phyloP scores from a whole-genome alignment of 2,329 filamentous ascomycete genomes.

The Chlorencoelia australis region DNA sequence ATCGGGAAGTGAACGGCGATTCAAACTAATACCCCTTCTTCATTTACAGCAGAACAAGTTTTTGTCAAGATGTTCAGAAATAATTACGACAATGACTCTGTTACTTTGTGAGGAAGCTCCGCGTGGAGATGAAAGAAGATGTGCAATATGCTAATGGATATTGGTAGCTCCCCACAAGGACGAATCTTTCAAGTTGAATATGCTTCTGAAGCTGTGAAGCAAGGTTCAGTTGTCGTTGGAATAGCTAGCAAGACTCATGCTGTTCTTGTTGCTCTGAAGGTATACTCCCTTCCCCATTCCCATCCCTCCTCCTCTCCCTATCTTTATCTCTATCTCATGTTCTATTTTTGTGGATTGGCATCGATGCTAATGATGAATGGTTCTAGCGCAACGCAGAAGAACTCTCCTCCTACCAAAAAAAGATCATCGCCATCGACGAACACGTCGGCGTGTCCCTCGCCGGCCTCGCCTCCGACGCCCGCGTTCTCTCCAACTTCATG shows the following conservation, averaged over 20 bases:
- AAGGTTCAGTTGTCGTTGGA: slow-evolving; percentile 94
- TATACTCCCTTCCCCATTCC: slow-evolving; percentile 30
- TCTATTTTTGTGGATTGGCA: no score
- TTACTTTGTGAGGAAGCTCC: slow-evolving; percentile 79
- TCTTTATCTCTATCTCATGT: no score
- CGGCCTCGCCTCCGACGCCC: slow-evolving; percentile 92
- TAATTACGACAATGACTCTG: slow-evolving; percentile 99
- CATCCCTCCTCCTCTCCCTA: slow-evolving; percentile 7
- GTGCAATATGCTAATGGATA: slow-evolving; percentile 18
- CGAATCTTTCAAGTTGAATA: slow-evolving; percentile 99
- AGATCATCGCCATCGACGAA: slow-evolving; percentile 92
- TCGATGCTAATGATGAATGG: no score
- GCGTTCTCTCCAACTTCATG: slow-evolving; percentile 99
- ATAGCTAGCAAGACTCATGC: slow-evolving; percentile 97
- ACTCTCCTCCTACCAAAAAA: slow-evolving; percentile 99
- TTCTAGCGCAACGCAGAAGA: slow-evolving; percentile 98
- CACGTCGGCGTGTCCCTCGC: slow-evolving; percentile 94
- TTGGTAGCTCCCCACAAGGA: slow-evolving; percentile 85
- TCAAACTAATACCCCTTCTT: slow-evolving; percentile 5
- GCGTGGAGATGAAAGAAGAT: not conserved
- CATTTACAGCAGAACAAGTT: slow-evolving; percentile 1
- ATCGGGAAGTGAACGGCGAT: no score
- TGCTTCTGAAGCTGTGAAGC: slow-evolving; percentile 96
- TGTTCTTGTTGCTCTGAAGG: slow-evolving; percentile 94
- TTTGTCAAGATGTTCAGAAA: slow-evolving; percentile 83